Conservation (phyloP, 2,329 filamentous ascomycete species). For the Diplodia seriata region DNA sequence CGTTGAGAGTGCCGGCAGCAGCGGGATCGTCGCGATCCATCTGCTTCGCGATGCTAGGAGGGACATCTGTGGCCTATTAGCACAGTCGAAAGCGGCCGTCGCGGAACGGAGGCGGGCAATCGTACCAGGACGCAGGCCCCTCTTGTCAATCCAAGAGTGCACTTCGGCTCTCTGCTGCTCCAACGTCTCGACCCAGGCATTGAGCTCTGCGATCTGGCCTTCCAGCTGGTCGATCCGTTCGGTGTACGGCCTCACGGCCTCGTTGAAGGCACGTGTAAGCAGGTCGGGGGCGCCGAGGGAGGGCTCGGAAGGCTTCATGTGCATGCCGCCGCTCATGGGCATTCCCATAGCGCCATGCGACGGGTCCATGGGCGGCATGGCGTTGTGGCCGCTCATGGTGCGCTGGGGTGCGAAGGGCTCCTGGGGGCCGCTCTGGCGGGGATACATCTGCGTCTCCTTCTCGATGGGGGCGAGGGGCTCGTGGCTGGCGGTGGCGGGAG, state of each 20-base stretch:
- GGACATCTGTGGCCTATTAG: constrained; percentile 53
- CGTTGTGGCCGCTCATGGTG: constrained; percentile 33
- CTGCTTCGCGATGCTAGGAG: constrained; percentile 58
- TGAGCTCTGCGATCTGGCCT: constrained; percentile 58
- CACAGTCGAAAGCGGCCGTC: not conserved
- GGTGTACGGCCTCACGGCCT: constrained; percentile 59
- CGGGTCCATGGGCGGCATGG: constrained; percentile 39
- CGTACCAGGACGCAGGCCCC: constrained; percentile 60
- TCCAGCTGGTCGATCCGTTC: constrained; percentile 61
- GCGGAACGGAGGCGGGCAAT: constrained; percentile 5
- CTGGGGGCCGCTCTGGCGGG: constrained; percentile 52
- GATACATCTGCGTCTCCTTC: constrained; percentile 51
- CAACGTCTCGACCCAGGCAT: constrained; percentile 58
- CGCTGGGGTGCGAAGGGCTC: constrained; percentile 43
- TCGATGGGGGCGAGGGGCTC: constrained; percentile 41
- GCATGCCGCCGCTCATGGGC: constrained; percentile 31
- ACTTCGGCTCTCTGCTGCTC: constrained; percentile 60
- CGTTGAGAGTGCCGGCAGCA: constrained; percentile 59
- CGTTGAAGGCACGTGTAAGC: constrained; percentile 60
- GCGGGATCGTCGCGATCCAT: constrained; percentile 60
- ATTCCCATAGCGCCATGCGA: constrained; percentile 36
- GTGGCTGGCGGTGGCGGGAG: constrained; percentile 40
- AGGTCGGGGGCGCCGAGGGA: constrained; percentile 54
- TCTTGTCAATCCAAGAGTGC: constrained; percentile 63
- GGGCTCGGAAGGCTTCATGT: constrained; percentile 46